Evolutionary conservation across 441 rosid genomes (phyloP).

Genomic region (Melastoma candidum): DNA sequence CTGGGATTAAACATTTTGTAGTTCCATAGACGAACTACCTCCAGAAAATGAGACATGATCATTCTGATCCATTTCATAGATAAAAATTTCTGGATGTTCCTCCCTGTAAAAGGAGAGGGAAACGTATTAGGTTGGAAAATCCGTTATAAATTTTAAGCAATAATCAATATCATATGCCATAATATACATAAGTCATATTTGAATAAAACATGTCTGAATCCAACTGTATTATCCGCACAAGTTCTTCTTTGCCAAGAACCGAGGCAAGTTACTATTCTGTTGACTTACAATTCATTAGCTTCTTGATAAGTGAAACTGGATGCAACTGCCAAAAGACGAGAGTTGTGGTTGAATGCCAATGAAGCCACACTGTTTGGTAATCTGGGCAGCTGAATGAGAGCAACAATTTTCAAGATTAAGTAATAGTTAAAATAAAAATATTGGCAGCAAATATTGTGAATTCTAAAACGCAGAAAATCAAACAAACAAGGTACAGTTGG

Average conservation of each 20-base stretch:
- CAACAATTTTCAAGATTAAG: not conserved
- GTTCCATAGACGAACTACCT: conserved; percentile 10
- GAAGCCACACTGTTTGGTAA: conserved; percentile 72
- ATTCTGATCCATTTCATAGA: conserved; percentile 34
- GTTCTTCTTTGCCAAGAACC: not conserved
- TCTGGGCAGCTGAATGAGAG: conserved; percentile 43
- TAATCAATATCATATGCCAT: no score
- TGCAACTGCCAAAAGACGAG: conserved; percentile 73
- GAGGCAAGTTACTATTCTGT: not conserved
- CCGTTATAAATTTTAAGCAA: not conserved
- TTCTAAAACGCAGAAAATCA: no score
- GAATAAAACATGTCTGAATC: not conserved
- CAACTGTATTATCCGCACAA: not conserved
- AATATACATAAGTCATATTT: not conserved
- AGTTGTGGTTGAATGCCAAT: conserved; percentile 44
- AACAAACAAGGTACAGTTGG: no score
- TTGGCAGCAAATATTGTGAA: no score
- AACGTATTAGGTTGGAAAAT: conserved; percentile 6
- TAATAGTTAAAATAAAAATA: no score
- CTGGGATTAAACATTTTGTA: not conserved
- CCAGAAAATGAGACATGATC: conserved; percentile 10
- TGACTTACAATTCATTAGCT: conserved; percentile 59
- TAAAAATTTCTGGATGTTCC: conserved; percentile 42
- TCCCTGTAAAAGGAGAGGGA: conserved; percentile 36
- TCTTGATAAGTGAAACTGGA: conserved; percentile 68